These are phyloP conservation scores for Lactarius tabidus DNA, from an alignment of 768 basidiomycete genomes.

Conservation along the genomic window DNA sequence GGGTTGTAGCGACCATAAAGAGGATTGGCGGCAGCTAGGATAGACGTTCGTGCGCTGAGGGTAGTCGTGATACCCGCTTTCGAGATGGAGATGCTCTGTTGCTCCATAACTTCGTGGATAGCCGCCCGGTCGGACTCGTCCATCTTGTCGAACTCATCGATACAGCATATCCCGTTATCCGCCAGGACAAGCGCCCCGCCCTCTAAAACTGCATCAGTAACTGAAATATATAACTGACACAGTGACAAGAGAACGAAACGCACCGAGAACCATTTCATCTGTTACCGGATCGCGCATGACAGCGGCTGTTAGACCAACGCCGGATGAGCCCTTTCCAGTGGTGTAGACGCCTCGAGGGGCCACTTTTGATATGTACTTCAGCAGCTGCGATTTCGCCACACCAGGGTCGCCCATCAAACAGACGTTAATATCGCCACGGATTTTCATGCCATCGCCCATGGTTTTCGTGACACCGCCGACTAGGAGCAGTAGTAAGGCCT, in stretches of 20 bases:
- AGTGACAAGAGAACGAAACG: constrained; percentile 32
- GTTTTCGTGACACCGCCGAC: constrained; percentile 96
- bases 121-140: constrained; percentile 96
- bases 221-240: constrained; percentile 1
- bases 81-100: constrained; percentile 98
- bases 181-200: constrained; percentile 98
- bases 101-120: constrained; percentile 99
- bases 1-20: constrained; percentile 97
- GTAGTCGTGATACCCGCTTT: constrained; percentile 99
- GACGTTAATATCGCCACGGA: constrained; percentile 94
- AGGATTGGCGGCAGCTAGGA: no score
- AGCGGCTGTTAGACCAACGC: constrained; percentile 97
- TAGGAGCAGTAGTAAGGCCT: constrained; percentile 84
- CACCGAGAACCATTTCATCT: constrained; percentile 98
- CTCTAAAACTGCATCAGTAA: constrained; percentile 50
- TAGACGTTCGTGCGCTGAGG: no score
- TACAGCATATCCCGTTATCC: constrained; percentile 99
- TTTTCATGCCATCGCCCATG: constrained; percentile 97
- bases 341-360: constrained; percentile 98
- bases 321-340: constrained; percentile 97
- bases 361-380: constrained; percentile 98
- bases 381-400: constrained; percentile 94
- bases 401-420: constrained; percentile 99
- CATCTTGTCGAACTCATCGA: constrained; percentile 99
- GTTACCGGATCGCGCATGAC: constrained; percentile 99